These are phyloP conservation scores for Phylloporus sp. DNA, from an alignment of 768 basidiomycete genomes.

Conservation along the genomic window DNA sequence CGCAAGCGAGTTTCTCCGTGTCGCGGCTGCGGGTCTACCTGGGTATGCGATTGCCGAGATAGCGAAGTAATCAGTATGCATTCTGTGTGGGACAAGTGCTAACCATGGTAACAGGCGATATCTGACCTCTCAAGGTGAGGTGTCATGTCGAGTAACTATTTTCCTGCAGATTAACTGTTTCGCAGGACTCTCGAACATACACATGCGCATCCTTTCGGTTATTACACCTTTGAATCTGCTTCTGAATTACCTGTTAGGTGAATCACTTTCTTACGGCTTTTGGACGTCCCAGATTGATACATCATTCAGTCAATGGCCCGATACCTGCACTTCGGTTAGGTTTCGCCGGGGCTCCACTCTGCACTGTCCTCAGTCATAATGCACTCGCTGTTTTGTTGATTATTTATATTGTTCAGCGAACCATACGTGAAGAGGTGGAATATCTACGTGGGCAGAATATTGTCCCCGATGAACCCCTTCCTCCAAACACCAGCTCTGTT, in stretches of 20 bases:
- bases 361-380: conserved; percentile 26
- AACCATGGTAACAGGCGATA: conserved; percentile 16
- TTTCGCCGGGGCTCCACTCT: conserved; percentile 26
- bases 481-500: neutral
- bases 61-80: conserved; percentile 28
- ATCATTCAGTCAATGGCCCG: conserved; percentile 19
- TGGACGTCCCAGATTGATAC: neutral
- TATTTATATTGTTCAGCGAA: conserved; percentile 21
- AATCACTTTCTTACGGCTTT: neutral
- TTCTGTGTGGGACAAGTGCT: neutral
- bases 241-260: conserved; percentile 27
- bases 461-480: conserved; percentile 7
- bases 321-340: conserved; percentile 25
- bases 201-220: conserved; percentile 20
- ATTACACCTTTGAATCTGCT: conserved; percentile 21
- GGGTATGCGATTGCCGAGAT: conserved; percentile 44
- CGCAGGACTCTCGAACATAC: conserved; percentile 21
- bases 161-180: neutral
- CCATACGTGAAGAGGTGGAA: conserved; percentile 18
- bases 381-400: conserved; percentile 17
- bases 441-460: conserved; percentile 9
- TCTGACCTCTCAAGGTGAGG: conserved; percentile 19
- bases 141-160: neutral
- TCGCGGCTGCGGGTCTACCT: conserved; percentile 40
- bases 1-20: conserved; percentile 39